Percentiles rank a stretch among this genome's conserved stretches.
Evolutionary conservation across 1,284 basidiomycete genomes (phyloP).

Genomic region (Leucoagaricus sp.): DNA sequence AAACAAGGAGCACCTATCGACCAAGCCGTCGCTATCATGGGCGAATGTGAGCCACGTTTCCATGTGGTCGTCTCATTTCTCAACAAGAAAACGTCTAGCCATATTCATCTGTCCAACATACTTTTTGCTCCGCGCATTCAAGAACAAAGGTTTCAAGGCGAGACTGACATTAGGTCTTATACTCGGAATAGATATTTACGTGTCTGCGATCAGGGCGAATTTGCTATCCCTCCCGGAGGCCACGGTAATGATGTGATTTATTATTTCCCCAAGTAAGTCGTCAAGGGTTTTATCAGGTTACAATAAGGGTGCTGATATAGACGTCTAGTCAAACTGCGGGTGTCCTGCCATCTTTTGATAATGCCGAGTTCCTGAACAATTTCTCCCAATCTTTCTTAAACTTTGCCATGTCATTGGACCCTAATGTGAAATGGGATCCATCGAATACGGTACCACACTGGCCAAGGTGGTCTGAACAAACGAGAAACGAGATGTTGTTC

Average conservation of each 20-base stretch:
- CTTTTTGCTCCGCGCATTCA: conserved; percentile 32
- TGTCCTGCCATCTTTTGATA: conserved; percentile 31
- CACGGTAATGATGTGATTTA: conserved; percentile 36
- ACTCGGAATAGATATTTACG: background rate
- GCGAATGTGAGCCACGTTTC: conserved; percentile 36
- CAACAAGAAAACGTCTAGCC: conserved; percentile 20
- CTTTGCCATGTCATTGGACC: conserved; percentile 35
- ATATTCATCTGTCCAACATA: conserved; percentile 42
- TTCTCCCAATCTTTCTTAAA: conserved; percentile 42
- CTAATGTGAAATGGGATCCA: conserved; percentile 34
- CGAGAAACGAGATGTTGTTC: conserved; percentile 26
- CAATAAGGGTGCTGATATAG: background rate
- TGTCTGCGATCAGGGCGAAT: conserved; percentile 28
- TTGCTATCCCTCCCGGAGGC: conserved; percentile 36
- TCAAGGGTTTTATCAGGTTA: background rate
- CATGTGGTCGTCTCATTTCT: background rate
- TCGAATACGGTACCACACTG: conserved; percentile 24
- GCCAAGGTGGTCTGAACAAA: conserved; percentile 18
- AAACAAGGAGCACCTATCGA: conserved; percentile 30
- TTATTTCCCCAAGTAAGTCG: conserved; percentile 31
- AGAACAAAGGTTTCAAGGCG: conserved; percentile 34
- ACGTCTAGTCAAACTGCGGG: conserved; percentile 12
- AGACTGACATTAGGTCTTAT: background rate
- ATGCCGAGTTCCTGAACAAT: conserved; percentile 37
- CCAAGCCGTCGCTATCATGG: conserved; percentile 40